Evolutionary conservation across 306 rosid genomes (phyloP), one percentile per base, ranked within the genome.

Genomic region (Castanea sativa): DNA sequence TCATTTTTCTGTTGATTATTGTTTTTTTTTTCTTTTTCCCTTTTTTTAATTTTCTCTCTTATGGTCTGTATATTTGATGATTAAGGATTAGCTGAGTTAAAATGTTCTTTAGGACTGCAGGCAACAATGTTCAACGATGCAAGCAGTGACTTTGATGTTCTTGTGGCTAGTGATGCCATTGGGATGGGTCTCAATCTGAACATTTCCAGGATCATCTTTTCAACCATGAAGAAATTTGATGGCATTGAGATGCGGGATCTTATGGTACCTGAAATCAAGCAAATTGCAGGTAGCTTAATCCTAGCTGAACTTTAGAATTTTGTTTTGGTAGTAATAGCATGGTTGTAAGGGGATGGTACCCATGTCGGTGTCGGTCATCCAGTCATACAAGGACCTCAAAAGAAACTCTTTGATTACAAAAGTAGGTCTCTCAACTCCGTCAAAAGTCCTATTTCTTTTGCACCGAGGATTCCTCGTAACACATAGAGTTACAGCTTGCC

Each of bases 101-200:
- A 84, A 81, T 76, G 68, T 82, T 84, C 77, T 76, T 82, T 92
- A 83, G 92, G 87, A 86, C 88, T 84, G 89, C 93, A 92, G 98
- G 99, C 98, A 71, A 88, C 88, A 56, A 91, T 83, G 92, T 92
- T 95, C 86, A 92, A 95, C 70, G 98, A 92, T 87, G 88, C 85
- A 83, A 86, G 88, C 76, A 91, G 93, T 7, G 96, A 95, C 88
- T 90, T 90, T 83, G 97, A 95, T 90, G 98, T 95, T 85, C 98
- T 95, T 71, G 97, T 95, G 83, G 96, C 98, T 77, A 95, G 97
- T 77, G 98, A 95, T 89, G 98, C 98, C 75, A 90, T 95, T 64
- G 98, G 97, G 83, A 95, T 95, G 99, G 99, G 99, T 76, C 97
- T 95, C 78, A 95, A 95, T 91, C 85, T 95, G 79, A 95, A 95